phyloP scores from a whole-genome alignment of 495 filamentous ascomycete species.

The Pseudomonodictys pantanalensis region DNA sequence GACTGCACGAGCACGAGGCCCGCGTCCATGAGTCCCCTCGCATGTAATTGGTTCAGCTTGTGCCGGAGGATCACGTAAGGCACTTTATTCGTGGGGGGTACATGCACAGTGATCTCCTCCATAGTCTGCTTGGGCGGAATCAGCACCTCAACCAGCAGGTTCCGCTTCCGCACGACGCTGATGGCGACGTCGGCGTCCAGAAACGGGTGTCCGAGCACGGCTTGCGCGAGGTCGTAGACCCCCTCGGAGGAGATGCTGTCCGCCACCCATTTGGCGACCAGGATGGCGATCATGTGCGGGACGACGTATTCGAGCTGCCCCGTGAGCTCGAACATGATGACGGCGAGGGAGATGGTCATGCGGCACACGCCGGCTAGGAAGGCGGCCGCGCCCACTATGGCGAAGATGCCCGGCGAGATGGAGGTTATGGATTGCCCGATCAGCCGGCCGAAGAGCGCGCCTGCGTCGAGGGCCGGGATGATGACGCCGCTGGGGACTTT shows the following conservation, averaged over 20 bases:
- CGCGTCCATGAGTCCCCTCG: constrained; percentile 54
- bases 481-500: constrained; percentile 60
- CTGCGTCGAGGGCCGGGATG: constrained; percentile 57
- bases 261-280: constrained; percentile 59
- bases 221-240: constrained; percentile 57
- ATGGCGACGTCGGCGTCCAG: constrained; percentile 52
- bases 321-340: constrained; percentile 58
- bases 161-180: constrained; percentile 41
- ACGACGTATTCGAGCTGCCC: constrained; percentile 49
- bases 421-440: constrained; percentile 49
- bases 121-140: constrained; percentile 55
- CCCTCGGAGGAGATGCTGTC: constrained; percentile 51
- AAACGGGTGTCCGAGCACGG: constrained; percentile 57
- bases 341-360: constrained; percentile 57
- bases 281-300: constrained; percentile 58
- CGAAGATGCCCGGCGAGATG: constrained; percentile 57
- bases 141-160: constrained; percentile 46
- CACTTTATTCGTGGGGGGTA: constrained; percentile 48
- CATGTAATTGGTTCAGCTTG: constrained; percentile 49
- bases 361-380: constrained; percentile 58
- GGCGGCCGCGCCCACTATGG: constrained; percentile 59
- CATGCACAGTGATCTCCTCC: constrained; percentile 53
- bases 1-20: constrained; percentile 54
- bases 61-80: constrained; percentile 41
- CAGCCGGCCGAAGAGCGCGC: constrained; percentile 56